Percentiles rank a stretch among this genome's conserved stretches.
Evolutionary conservation across 2,329 filamentous ascomycete species (phyloP).

Genomic region (Phialemonium atrogriseum): DNA sequence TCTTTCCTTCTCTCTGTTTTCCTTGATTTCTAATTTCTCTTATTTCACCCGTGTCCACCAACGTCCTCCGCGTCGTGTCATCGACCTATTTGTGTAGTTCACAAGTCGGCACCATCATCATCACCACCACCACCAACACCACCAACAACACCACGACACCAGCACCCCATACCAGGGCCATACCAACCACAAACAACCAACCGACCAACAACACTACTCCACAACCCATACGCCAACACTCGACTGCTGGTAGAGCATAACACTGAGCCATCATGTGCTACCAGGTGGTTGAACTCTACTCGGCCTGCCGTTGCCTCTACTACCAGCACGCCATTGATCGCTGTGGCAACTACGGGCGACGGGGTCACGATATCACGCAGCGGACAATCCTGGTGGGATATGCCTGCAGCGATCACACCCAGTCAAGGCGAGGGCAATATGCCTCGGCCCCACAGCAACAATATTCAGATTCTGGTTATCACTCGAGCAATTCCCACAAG

Average conservation of each 20-base stretch:
- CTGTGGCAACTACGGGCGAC: constrained; percentile 66
- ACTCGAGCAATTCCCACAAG: constrained; percentile 38
- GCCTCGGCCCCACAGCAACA: constrained; percentile 29
- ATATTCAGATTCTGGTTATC: constrained; percentile 49
- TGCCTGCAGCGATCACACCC: constrained; percentile 54
- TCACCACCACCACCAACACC: constrained; percentile 3
- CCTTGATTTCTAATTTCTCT: constrained; percentile 7
- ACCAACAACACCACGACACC: constrained; percentile 3
- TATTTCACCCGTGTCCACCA: too few species aligned
- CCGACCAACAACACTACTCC: constrained; percentile 4
- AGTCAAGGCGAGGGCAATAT: constrained; percentile 22
- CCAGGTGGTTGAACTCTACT: constrained; percentile 77
- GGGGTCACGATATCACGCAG: constrained; percentile 63
- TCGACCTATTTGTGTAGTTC: constrained; percentile 1
- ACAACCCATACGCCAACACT: constrained; percentile 7
- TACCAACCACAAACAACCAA: not conserved
- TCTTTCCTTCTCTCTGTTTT: constrained; percentile 13
- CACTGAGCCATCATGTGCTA: constrained; percentile 62
- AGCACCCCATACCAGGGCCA: not conserved
- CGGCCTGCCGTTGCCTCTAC: constrained; percentile 81
- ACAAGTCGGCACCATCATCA: constrained; percentile 1
- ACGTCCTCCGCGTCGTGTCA: too few species aligned
- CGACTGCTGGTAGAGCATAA: constrained; percentile 2
- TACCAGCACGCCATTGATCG: constrained; percentile 81
- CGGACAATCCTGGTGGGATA: constrained; percentile 79